Evolutionary conservation across 805 yeast genomes (phyloP), one percentile per base, ranked within the genome.

Genomic region (Cyberlindnera veronae): DNA sequence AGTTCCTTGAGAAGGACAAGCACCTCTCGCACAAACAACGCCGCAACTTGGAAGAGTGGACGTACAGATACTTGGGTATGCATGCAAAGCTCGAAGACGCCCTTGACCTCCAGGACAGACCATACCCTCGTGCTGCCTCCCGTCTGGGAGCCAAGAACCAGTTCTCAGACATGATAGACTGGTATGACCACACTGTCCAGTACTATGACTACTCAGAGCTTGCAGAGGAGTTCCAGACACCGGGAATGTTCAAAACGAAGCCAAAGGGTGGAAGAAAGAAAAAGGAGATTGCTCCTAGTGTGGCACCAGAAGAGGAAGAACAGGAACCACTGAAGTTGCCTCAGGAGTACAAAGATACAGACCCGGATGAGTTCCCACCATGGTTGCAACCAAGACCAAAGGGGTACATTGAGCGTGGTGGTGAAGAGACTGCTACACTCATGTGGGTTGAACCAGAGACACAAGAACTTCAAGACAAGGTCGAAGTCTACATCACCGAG

Each of bases 381-480:
- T 87, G 95, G 95, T 63, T 86, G 22, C 90, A 83, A 55, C 84
- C 81, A 3, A 66, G 81, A 44, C 95, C 95, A 0, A 68, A 71
- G 36, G 95, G 95, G 0, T 88, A 86, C 58, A 65, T 85, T 6
- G 95, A 88, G 53, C 71, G 98, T 53, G 97, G 97, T 2, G 79
- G 76, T 4, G 84, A 81, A 52, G 78, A 73, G 16, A 79, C 88
- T 0, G 67, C 71, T 17, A 74, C 79, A 0, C 61, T 87, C 6
- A 61, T 82, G 52, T 93, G 96, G 95, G 73, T 71, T 50, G 64
- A 68, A 23, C 69, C 72, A 21, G 60, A 59, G 24, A 42, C 51
- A 1, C 56, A 46, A 2, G 51, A 53, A 10, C 48, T 55, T 1
- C 26, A 46, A 3, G 49, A 43, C 6, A 61, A 64, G 32, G 43